Percentiles rank a stretch among this genome's conserved stretches.
Evolutionary conservation across 805 yeast species (phyloP).

Genomic region (Starmerella bombicola): DNA sequence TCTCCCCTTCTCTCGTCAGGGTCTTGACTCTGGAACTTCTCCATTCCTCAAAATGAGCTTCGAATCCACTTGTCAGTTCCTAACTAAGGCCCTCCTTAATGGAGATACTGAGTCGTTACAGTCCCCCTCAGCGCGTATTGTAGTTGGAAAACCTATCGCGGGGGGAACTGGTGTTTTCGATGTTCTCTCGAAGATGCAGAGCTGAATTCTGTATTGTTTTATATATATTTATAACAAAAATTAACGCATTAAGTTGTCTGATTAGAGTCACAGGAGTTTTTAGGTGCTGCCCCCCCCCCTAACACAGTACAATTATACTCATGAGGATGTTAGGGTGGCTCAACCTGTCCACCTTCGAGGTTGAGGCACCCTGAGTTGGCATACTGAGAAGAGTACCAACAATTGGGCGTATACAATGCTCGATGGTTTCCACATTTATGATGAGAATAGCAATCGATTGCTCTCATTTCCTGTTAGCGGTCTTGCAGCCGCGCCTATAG

Average conservation of each 20-base stretch:
- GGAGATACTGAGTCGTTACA: slow-evolving; percentile 79
- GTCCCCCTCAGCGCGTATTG: slow-evolving; percentile 87
- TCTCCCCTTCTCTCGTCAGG: slow-evolving; percentile 94
- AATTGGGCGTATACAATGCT: no score
- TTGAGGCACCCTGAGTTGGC: no score
- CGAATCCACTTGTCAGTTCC: slow-evolving; percentile 95
- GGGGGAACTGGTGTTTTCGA: slow-evolving; percentile 98
- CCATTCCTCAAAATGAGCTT: slow-evolving; percentile 98
- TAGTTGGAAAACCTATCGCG: slow-evolving; percentile 74
- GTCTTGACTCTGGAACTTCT: slow-evolving; percentile 90
- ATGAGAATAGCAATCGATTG: slow-evolving; percentile 12
- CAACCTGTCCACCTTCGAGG: no score
- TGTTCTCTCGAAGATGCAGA: slow-evolving; percentile 30
- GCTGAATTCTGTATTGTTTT: no score
- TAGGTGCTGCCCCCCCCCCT: no score
- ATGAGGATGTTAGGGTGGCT: no score
- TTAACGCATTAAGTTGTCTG: no score
- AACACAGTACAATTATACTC: no score
- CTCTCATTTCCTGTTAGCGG: slow-evolving; percentile 9
- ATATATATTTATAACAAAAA: neutral
- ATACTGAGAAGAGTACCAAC: no score
- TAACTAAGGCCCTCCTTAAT: slow-evolving; percentile 90
- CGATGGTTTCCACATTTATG: slow-evolving; percentile 18
- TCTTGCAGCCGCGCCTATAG: neutral
- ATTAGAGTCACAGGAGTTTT: no score